phyloP scores from a whole-genome alignment of 1,139 yeast species.

The Sugiyamaella xylanicola region DNA sequence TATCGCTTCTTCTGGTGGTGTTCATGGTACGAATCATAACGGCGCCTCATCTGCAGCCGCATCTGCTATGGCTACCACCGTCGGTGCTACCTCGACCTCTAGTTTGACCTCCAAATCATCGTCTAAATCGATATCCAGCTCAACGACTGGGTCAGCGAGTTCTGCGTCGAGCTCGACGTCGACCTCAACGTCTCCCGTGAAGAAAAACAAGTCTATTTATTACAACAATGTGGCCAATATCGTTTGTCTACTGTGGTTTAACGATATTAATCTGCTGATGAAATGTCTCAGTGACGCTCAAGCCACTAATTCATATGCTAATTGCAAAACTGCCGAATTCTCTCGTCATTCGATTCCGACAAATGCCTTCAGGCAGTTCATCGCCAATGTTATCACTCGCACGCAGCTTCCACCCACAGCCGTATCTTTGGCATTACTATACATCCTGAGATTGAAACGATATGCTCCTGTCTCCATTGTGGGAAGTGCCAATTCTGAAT shows the following conservation, averaged over 20 bases:
- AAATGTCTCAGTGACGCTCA: conserved; percentile 24
- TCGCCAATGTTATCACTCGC: conserved; percentile 36
- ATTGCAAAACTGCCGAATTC: conserved; percentile 10
- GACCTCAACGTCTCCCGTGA: background rate
- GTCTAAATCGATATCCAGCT: no score
- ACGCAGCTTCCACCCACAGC: conserved; percentile 43
- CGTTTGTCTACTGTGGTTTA: conserved; percentile 41
- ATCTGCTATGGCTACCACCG: background rate
- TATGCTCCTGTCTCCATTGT: conserved; percentile 33
- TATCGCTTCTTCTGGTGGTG: no score
- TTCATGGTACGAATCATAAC: no score
- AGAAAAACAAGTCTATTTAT: conserved; percentile 25
- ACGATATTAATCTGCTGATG: conserved; percentile 28
- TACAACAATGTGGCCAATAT: conserved; percentile 37
- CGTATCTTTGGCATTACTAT: conserved; percentile 42
- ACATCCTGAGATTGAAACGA: conserved; percentile 40
- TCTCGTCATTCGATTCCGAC: conserved; percentile 29
- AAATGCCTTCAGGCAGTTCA: conserved; percentile 33
- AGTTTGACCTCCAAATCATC: background rate
- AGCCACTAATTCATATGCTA: conserved; percentile 13
- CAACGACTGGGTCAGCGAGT: no score
- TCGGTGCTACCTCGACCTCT: background rate
- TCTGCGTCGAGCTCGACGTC: no score
- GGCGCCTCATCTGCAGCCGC: background rate
- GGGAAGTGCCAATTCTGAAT: conserved; percentile 47